Evolutionary conservation across 140 eudicot species (phyloP), one percentile per base, ranked within the genome.

Genomic region (Erigeron philadelphicus): DNA sequence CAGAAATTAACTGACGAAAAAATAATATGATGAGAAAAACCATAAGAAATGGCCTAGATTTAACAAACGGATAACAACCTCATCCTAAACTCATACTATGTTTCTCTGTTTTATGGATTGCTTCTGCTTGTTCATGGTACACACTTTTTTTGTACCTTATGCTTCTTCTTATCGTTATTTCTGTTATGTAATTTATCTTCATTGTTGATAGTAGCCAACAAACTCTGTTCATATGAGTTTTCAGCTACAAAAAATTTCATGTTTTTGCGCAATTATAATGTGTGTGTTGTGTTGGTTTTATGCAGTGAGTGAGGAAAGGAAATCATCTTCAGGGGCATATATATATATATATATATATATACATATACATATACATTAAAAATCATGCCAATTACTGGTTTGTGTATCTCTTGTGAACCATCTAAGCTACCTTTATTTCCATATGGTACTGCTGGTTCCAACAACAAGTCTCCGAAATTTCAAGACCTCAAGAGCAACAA

Each of bases 341-440:
- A 56, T 56, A 18, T 18, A 59, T 75, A 70, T 42, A n/a, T n/a
- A n/a, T n/a, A n/a, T n/a, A n/a, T n/a, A n/a, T n/a, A n/a, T n/a
- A n/a, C n/a, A n/a, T n/a, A n/a, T n/a, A n/a, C n/a, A 25, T 3
- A 25, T 3, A 25, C 35, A 25, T 68, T 60, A 64, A 60, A 1
- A 60, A 50, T 68, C 47, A 70, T 54, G 67, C 65, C 58, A 41
- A 1, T 76, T 12, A 70, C n/a, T 44, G 66, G 56, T 19, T 35
- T 68, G 43, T 68, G 47, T 50, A 42, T 68, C 61, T 76, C 66
- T 31, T 47, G 56, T 75, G 76, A 76, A 64, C 19, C 72, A 54
- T 45, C 66, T 11, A 76, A 17, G 60, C 40, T 62, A 62, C 72
- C 53, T 48, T 61, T 55, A 18, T 4, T 62, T 61, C 66, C 64